Conservation (phyloP, 306 rosid species). For the Gillenia trifoliata region DNA sequence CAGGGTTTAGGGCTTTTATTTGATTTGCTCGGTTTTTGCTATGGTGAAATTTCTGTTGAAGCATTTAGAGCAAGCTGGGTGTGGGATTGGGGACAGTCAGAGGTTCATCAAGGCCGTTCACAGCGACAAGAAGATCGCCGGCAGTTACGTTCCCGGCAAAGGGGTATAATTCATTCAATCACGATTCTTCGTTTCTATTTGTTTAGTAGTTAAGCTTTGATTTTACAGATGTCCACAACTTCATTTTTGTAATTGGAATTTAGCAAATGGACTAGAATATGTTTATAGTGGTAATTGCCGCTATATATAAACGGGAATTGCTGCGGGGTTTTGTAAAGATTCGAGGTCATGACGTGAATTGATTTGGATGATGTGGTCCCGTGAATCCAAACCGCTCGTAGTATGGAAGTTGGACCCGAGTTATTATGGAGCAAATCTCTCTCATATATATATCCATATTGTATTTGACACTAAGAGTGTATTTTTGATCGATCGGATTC, state of each 20-base stretch:
- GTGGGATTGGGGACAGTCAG: constrained; percentile 48
- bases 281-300: constrained; percentile 85
- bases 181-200: not conserved
- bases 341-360: constrained; percentile 68
- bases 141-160: constrained; percentile 59
- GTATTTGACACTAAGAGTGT: too few species aligned
- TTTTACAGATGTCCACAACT: not conserved
- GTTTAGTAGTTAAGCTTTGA: not conserved
- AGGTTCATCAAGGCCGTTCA: constrained; percentile 53
- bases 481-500: constrained; percentile 11
- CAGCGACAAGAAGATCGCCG: constrained; percentile 36
- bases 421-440: too few species aligned
- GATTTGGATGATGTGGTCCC: too few species aligned
- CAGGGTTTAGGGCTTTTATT: constrained; percentile 12
- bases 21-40: not conserved
- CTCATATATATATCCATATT: too few species aligned
- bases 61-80: constrained; percentile 68
- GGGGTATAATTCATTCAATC: constrained; percentile 53
- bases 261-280: not conserved
- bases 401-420: too few species aligned
- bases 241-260: not conserved
- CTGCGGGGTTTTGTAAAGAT: constrained; percentile 55
- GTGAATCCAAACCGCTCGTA: too few species aligned
- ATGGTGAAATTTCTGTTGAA: constrained; percentile 61
- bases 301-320: constrained; percentile 76